Evolutionary conservation across 805 yeast species (phyloP), one percentile per base, ranked within the genome.

Genomic region (Suhomyces emberorum): DNA sequence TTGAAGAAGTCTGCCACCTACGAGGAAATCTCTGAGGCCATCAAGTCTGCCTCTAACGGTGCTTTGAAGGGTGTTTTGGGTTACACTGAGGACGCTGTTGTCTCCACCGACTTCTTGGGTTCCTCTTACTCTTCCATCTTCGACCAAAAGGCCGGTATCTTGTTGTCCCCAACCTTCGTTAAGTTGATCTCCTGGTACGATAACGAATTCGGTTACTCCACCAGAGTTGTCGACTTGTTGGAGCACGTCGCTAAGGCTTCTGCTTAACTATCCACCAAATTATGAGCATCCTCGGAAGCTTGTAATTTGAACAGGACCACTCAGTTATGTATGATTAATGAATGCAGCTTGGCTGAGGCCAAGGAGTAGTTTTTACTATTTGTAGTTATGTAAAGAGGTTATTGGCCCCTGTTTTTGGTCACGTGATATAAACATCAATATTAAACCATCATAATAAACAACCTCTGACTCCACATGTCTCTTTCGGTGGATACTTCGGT

Each of bases 161-260:
- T 57, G 48, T 57, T 59, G 51, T 51, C 62, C 37, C 64, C 64
- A 38, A 57, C 55, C 31, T 59, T 59, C 41, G 64, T 57, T 42
- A 59, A 59, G 51, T 59, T 59, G 56, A 52, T 59, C 45, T 48
- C 64, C 34, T 59, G 64, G 64, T 59, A 59, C 55, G 64, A 59
- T 45, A 59, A 59, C 51, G 64, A 59, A 42, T 59, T 47, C 52
- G 64, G 64, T 41, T 59, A 59, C 55, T 59, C 64, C 40, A 55
- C 59, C 53, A 57, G 64, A 55, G 63, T 57, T 32, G 61, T 57
- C 37, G 64, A 59, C 51, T 57, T 59, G 49, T 54, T 59, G 47
- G 58, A 59, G 48, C 52, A 50, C 49, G 55, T 57, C 35, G 54
- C 60, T 41, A 54, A 48, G 45, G 39, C 38, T 38, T 39, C 49